Conservation (phyloP, 331 rosid species). For the Malus hybrid region DNA sequence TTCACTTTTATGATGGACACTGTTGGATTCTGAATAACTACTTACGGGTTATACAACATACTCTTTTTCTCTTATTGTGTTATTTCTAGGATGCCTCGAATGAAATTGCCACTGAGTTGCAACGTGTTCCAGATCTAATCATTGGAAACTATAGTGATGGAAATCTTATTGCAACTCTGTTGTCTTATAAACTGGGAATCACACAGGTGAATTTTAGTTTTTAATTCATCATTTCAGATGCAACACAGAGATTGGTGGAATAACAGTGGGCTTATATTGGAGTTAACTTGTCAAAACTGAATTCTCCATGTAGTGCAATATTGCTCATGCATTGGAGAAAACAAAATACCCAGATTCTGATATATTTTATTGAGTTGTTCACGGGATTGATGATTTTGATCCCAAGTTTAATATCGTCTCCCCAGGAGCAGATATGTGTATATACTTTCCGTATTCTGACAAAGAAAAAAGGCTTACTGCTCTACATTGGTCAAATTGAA, state of each 20-base stretch:
- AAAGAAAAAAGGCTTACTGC: constrained; percentile 37
- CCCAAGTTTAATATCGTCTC: not conserved
- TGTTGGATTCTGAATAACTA: not conserved
- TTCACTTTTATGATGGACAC: not conserved
- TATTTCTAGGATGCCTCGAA: constrained; percentile 38
- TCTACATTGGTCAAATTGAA: constrained; percentile 27
- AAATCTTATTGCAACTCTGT: constrained; percentile 62
- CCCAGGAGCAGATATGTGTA: constrained; percentile 31
- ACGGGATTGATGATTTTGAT: too few species aligned
- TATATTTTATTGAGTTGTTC: constrained; percentile 6
- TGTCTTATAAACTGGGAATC: constrained; percentile 55
- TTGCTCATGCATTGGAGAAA: constrained; percentile 44
- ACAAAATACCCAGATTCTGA: constrained; percentile 43
- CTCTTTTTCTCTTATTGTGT: not conserved
- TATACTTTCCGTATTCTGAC: constrained; percentile 30
- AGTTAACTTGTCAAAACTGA: not conserved
- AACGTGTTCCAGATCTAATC: constrained; percentile 56
- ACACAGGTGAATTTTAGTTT: constrained; percentile 28
- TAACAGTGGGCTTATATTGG: not conserved
- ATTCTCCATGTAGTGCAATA: constrained; percentile 25
- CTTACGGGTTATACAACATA: not conserved
- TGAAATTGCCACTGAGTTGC: constrained; percentile 56
- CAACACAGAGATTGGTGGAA: not conserved
- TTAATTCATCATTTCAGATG: not conserved
- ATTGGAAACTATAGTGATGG: constrained; percentile 66